Conservation (phyloP, 176 grass and related monocot genomes). For the Alloteropsis semialata region DNA sequence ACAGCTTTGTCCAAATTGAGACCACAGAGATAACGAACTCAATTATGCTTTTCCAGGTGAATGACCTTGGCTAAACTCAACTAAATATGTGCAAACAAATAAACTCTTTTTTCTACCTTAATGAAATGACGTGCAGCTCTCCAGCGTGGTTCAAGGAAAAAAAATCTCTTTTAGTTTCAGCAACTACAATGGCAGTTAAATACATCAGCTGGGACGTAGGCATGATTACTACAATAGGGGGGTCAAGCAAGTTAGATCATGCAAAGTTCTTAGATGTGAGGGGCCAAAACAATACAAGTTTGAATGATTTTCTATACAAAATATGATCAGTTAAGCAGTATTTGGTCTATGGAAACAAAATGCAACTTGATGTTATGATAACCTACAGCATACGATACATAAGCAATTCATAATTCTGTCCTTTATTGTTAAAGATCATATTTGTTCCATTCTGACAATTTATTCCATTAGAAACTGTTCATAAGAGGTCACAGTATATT, state of each 20-base stretch:
- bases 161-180: slow-evolving; percentile 2
- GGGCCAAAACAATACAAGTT: too few species aligned
- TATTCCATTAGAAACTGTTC: not conserved
- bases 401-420: not conserved
- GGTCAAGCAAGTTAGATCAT: too few species aligned
- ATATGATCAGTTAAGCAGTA: not conserved
- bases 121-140: too few species aligned
- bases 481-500: slow-evolving; percentile 28
- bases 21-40: not conserved
- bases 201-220: too few species aligned
- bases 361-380: not conserved
- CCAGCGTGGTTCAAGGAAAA: too few species aligned
- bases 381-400: not conserved
- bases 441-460: not conserved
- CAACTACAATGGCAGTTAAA: not conserved
- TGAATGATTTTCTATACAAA: too few species aligned
- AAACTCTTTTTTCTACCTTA: not conserved
- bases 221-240: too few species aligned
- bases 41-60: not conserved
- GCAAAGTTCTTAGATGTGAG: too few species aligned
- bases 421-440: slow-evolving; percentile 13
- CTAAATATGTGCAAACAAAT: not conserved
- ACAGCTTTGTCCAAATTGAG: slow-evolving; percentile 9
- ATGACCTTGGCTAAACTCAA: not conserved
- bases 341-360: slow-evolving; percentile 2